phyloP scores from a whole-genome alignment of 192 early-diverging fungal species.

The Umbelopsis sp. region DNA sequence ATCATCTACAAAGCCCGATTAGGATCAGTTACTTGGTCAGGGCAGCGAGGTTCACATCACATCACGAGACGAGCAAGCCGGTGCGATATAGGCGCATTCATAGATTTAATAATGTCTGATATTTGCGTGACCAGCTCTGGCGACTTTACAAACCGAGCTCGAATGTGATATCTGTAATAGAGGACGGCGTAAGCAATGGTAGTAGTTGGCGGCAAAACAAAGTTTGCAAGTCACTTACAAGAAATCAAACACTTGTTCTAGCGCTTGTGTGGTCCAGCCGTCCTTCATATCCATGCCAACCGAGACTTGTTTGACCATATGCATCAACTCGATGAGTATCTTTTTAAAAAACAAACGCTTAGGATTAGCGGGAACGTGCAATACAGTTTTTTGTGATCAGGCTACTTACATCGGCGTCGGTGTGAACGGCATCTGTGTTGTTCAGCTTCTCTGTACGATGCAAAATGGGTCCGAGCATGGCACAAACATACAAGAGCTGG shows the following conservation, averaged over 20 bases:
- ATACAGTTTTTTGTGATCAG: too few relatives aligned
- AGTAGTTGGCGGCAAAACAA: too few relatives aligned
- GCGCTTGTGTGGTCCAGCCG: slow-evolving; percentile 43
- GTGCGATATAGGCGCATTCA: slow-evolving; percentile 39
- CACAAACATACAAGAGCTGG: slow-evolving; percentile 73
- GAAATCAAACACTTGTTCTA: slow-evolving; percentile 56
- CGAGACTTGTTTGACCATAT: slow-evolving; percentile 50
- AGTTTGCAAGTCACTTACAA: slow-evolving; percentile 41
- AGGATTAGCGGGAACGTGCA: too few relatives aligned
- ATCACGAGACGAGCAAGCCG: slow-evolving; percentile 38
- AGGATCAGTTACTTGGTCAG: not conserved
- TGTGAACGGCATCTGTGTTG: slow-evolving; percentile 45
- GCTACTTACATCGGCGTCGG: slow-evolving; percentile 53
- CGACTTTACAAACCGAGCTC: slow-evolving; percentile 49
- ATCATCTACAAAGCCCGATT: not conserved
- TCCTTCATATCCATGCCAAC: slow-evolving; percentile 43
- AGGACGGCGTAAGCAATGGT: not conserved
- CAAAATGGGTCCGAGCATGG: slow-evolving; percentile 69
- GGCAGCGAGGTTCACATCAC: not conserved
- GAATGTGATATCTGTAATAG: slow-evolving; percentile 46
- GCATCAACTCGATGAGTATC: slow-evolving; percentile 48
- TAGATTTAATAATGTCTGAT: slow-evolving; percentile 37
- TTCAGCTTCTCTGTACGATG: slow-evolving; percentile 69
- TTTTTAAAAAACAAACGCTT: slow-evolving; percentile 19
- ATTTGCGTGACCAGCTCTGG: slow-evolving; percentile 37